These are phyloP conservation scores for Cladophialophora carrionii DNA, from an alignment of 2,329 filamentous ascomycete genomes.

Conservation along the genomic window DNA sequence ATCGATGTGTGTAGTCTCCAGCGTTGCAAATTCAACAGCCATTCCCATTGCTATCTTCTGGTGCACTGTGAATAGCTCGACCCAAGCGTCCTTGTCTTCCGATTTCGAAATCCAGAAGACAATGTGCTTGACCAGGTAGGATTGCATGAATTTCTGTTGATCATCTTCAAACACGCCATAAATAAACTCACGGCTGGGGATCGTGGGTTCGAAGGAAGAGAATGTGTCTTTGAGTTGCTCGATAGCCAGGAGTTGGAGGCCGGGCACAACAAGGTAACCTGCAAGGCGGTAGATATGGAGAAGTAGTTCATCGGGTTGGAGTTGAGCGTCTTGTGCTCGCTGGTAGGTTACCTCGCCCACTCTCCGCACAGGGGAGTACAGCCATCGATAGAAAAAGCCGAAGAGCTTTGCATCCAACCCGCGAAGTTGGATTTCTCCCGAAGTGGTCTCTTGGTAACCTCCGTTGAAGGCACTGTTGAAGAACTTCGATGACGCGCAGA, in stretches of 20 bases:
- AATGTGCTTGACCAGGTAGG: constrained; percentile 4
- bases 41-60: constrained; percentile 1
- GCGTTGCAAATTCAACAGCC: constrained; percentile 1
- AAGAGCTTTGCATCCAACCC: background rate
- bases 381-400: constrained; percentile 3
- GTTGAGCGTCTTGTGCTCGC: background rate
- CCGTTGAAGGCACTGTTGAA: constrained; percentile 6
- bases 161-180: background rate
- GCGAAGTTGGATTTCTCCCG: background rate
- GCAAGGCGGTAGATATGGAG: background rate
- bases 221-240: constrained; percentile 5
- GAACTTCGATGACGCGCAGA: background rate
- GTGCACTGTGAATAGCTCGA: background rate
- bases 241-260: constrained; percentile 5
- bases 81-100: constrained; percentile 2
- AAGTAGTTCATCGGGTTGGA: background rate
- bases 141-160: background rate
- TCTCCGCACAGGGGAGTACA: constrained; percentile 2
- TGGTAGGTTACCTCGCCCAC: background rate
- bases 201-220: background rate
- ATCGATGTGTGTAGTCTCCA: constrained; percentile 1
- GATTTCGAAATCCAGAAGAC: constrained; percentile 3
- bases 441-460: background rate
- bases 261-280: background rate
- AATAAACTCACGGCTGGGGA: constrained; percentile 4